Evolutionary conservation across 2,329 filamentous ascomycete species (phyloP).

Genomic region (Alternaria angustiovoidea): DNA sequence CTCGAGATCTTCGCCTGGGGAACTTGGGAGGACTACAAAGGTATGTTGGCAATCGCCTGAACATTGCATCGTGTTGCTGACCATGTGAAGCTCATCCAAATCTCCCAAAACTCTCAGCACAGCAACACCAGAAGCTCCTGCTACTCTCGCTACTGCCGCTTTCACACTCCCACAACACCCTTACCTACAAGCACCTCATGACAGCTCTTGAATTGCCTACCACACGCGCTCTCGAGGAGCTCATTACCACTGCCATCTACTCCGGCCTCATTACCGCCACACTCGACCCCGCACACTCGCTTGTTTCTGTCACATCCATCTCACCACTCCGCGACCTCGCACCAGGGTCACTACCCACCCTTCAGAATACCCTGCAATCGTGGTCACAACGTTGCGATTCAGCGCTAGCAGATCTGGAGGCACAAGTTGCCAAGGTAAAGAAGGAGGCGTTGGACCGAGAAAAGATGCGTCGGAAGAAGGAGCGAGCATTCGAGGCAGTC

Average conservation of each 20-base stretch:
- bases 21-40: conserved; percentile 80
- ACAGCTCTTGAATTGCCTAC: conserved; percentile 71
- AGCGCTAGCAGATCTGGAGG: conserved; percentile 78
- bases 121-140: conserved; percentile 84
- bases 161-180: conserved; percentile 68
- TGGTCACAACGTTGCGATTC: conserved; percentile 83
- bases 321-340: conserved; percentile 86
- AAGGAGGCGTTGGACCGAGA: conserved; percentile 51
- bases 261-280: conserved; percentile 81
- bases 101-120: conserved; percentile 75
- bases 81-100: conserved; percentile 50
- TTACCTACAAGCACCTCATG: conserved; percentile 78
- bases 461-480: conserved; percentile 54
- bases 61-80: conserved; percentile 6
- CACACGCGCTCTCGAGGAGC: conserved; percentile 77
- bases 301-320: conserved; percentile 80
- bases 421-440: conserved; percentile 74
- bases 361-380: conserved; percentile 72
- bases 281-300: conserved; percentile 78
- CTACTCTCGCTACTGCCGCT: conserved; percentile 89
- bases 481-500: conserved; percentile 47
- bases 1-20: conserved; percentile 93
- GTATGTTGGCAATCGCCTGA: conserved; percentile 48
- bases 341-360: conserved; percentile 72
- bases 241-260: conserved; percentile 89